A percentile compares a stretch with the other conserved stretches of the same genome.
These are phyloP conservation scores for Friedmanniomyces simplex DNA, from an alignment of 495 filamentous ascomycete species.

Conservation along the genomic window DNA sequence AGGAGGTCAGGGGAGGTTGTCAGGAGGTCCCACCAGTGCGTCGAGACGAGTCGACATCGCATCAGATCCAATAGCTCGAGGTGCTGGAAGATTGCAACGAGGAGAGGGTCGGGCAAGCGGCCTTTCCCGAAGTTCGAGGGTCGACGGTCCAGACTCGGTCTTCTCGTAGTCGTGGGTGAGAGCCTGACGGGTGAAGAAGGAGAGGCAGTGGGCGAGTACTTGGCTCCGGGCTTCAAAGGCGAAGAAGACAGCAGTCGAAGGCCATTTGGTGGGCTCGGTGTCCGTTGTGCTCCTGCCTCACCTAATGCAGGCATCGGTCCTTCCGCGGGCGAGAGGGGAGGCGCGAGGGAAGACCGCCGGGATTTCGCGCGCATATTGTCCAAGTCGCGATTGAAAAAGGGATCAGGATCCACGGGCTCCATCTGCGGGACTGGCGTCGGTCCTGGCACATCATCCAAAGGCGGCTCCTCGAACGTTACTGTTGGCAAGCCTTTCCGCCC, in stretches of 20 bases:
- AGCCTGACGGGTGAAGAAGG: constrained; percentile 28
- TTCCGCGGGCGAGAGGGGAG: constrained; percentile 38
- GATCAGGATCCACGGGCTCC: constrained; percentile 83
- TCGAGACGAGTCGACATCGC: constrained; percentile 62
- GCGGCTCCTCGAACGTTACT: constrained; percentile 16
- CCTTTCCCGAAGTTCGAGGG: constrained; percentile 43
- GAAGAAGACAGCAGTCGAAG: constrained; percentile 32
- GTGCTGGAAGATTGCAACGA: constrained; percentile 64
- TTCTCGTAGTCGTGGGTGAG: constrained; percentile 32
- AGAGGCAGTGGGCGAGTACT: constrained; percentile 27
- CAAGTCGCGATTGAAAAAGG: constrained; percentile 80
- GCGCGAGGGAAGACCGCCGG: constrained; percentile 80
- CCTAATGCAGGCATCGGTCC: background rate
- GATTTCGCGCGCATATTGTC: constrained; percentile 79
- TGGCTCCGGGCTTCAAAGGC: constrained; percentile 37
- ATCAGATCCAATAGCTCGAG: constrained; percentile 73
- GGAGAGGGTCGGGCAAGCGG: constrained; percentile 59
- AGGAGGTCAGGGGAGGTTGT: constrained; percentile 63
- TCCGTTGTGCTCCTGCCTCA: background rate
- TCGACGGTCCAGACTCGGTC: constrained; percentile 41
- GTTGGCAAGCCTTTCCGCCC: constrained; percentile 17
- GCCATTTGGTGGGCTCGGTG: constrained; percentile 11
- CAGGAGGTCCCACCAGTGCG: constrained; percentile 72
- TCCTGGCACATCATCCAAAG: constrained; percentile 43
- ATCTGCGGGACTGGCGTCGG: constrained; percentile 42